Evolutionary conservation across 345 rosid genomes (phyloP), one percentile per base, ranked within the genome.

Genomic region (Linum tenue): DNA sequence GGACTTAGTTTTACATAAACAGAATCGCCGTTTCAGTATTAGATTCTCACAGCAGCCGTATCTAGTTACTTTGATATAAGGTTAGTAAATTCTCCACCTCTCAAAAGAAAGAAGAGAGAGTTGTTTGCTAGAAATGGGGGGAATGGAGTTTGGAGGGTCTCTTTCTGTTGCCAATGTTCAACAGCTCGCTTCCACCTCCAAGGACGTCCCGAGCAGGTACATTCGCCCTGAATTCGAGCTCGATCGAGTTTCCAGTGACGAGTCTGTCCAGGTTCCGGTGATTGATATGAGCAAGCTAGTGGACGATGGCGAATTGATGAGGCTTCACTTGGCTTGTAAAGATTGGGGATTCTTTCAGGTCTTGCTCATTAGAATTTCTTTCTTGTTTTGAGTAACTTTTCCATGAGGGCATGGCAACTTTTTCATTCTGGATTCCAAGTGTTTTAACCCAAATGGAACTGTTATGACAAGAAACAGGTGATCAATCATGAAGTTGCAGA

Each of bases 321-420:
- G 75, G 31, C 81, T 83, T 60, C 82, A 85, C 59, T 59, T 31
- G 11, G 86, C 92, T 55, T 85, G 91, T 71, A 80, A 69, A 71
- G 71, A 81, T 2, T 81, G 76, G 77, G 92, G 89, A 51, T 80
- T 87, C 78, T 84, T 84, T 67, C 86, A 84, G 92, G 87, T 75
- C 9, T 41, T 41, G 44, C 31, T 22, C 31, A 22, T 22, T 22
- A 22, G 31, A 22, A 22, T 0, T 22, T 22, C 31, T 22, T 22
- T 22, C 31, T 22, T 22, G 12, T 36, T 22, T 22, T 22, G 31
- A 22, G 4, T 2, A 41, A 5, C 31, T 22, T 22, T 22, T 22
- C 31, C 31, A 22, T 22, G 31, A 22, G 31, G 31, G 31, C 31
- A 22, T 22, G 31, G 31, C 31, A 22, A 22, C 31, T 22, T 22